Evolutionary conservation across 305 asterid genomes (phyloP).

Genomic region (Ilex paraguariensis): DNA sequence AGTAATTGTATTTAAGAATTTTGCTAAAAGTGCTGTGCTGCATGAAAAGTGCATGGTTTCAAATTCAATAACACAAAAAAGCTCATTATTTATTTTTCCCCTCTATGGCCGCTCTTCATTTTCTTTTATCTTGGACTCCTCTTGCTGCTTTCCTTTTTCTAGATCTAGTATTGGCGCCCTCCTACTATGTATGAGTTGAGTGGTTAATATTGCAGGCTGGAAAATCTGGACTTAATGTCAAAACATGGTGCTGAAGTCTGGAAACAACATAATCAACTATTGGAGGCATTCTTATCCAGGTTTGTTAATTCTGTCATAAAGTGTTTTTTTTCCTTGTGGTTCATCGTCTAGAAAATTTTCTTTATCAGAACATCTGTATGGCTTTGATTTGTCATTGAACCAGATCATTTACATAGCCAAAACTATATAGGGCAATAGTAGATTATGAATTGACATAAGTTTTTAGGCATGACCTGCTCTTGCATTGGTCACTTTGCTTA

Average conservation of each 20-base stretch:
- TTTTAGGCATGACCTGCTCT: no score
- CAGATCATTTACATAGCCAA: no score
- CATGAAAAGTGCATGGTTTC: not conserved
- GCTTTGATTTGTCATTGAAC: not conserved
- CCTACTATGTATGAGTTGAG: conserved; percentile 1
- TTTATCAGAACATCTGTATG: not conserved
- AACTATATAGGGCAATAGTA: no score
- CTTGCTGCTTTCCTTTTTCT: not conserved
- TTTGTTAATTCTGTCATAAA: conserved; percentile 14
- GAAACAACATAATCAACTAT: conserved; percentile 74
- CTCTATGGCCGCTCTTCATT: not conserved
- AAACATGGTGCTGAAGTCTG: conserved; percentile 93
- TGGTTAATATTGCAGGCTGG: conserved; percentile 52
- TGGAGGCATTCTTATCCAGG: conserved; percentile 86
- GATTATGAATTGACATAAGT: no score
- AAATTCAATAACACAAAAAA: not conserved
- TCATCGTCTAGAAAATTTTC: not conserved
- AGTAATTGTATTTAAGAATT: no score
- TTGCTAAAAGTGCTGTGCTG: not conserved
- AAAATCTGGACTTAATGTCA: conserved; percentile 85
- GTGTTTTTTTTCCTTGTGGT: conserved; percentile 7
- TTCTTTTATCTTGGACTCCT: not conserved
- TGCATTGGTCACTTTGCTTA: no score
- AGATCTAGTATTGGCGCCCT: not conserved
- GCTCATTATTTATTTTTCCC: not conserved